Conservation (phyloP, 2,329 filamentous ascomycete species). For the Hymenotorrendiella dingleyae region DNA sequence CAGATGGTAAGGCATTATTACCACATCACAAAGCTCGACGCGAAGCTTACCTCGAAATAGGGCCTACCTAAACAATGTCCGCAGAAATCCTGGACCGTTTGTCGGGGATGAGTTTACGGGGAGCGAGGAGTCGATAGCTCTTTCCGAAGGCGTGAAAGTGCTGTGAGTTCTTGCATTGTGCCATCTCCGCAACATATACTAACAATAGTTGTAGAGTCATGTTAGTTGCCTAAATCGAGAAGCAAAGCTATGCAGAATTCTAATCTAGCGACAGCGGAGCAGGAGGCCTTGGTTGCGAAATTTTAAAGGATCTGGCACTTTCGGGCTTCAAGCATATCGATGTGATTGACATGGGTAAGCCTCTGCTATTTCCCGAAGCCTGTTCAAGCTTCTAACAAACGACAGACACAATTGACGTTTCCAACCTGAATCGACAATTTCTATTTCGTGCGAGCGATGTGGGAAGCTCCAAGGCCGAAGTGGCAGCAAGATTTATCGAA, state of each 20-base stretch:
- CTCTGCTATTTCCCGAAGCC: neutral
- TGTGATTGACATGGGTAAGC: conserved; percentile 93
- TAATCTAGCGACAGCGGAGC: conserved; percentile 60
- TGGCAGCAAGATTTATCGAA: conserved; percentile 88
- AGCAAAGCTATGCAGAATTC: conserved; percentile 3
- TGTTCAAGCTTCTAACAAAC: conserved; percentile 11
- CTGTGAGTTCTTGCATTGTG: conserved; percentile 55
- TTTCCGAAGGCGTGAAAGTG: conserved; percentile 66
- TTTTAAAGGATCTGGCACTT: conserved; percentile 90
- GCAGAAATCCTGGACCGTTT: conserved; percentile 73
- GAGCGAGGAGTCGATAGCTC: conserved; percentile 46
- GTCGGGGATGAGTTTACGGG: conserved; percentile 54
- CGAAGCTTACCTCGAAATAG: conserved; percentile 38
- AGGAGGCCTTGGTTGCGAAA: conserved; percentile 91
- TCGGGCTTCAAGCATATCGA: conserved; percentile 96
- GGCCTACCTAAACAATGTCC: conserved; percentile 78
- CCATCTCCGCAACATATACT: too few relatives aligned
- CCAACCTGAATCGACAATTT: conserved; percentile 95
- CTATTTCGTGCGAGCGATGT: conserved; percentile 90
- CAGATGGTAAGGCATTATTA: conserved; percentile 19
- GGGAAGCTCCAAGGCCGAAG: conserved; percentile 87
- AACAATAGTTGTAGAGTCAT: conserved; percentile 27
- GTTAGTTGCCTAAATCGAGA: conserved; percentile 21
- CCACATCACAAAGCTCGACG: neutral
- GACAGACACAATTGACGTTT: conserved; percentile 93